Conservation (phyloP, 257 asterid genomes). For the Sherardia arvensis region DNA sequence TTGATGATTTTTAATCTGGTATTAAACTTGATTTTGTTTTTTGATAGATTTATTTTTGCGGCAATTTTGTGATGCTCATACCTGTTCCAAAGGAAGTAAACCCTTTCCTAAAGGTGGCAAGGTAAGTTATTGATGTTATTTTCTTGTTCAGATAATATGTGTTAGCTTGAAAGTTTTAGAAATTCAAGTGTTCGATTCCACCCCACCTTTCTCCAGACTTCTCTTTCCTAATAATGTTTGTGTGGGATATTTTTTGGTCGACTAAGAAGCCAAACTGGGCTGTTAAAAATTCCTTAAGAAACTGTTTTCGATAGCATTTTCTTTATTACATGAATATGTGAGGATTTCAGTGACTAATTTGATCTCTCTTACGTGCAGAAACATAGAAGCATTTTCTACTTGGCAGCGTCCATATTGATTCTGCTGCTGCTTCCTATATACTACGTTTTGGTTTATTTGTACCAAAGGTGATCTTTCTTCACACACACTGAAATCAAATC, state of each 20-base stretch:
- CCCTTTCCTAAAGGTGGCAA: slow-evolving; percentile 85
- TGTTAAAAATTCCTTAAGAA: neutral
- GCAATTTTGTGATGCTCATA: slow-evolving; percentile 90
- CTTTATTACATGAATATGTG: neutral
- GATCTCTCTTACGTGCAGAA: slow-evolving; percentile 42
- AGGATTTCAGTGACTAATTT: neutral
- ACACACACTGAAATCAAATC: slow-evolving; percentile 6
- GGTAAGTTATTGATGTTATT: slow-evolving; percentile 31
- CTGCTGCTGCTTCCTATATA: slow-evolving; percentile 83
- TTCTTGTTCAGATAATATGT: slow-evolving; percentile 1
- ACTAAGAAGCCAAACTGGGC: neutral
- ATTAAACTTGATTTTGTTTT: slow-evolving; percentile 10
- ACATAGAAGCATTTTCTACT: slow-evolving; percentile 52
- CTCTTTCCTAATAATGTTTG: neutral
- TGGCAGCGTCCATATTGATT: slow-evolving; percentile 57
- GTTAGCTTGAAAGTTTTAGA: neutral
- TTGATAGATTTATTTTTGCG: slow-evolving; percentile 65
- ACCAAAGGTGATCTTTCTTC: slow-evolving; percentile 47
- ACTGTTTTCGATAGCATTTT: neutral
- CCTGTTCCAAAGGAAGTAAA: slow-evolving; percentile 55
- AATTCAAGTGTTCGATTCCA: neutral
- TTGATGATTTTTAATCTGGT: slow-evolving; percentile 4
- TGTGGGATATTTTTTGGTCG: neutral
- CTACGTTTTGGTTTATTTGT: slow-evolving; percentile 56
- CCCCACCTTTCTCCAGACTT: neutral